These are phyloP conservation scores for Xylaria digitata DNA, from an alignment of 2,329 filamentous ascomycete genomes.

Conservation along the genomic window DNA sequence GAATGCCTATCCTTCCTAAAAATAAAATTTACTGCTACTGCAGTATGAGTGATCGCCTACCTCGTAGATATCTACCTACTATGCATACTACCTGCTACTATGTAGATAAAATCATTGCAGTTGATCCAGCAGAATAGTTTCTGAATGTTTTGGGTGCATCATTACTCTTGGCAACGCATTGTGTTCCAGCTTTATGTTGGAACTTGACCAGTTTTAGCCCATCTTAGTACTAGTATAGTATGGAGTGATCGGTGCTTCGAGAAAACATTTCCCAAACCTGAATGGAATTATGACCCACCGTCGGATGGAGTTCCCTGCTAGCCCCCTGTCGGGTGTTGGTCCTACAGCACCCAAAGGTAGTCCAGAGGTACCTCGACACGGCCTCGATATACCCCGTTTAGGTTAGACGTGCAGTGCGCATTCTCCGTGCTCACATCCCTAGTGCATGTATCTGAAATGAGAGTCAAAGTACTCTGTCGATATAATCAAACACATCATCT, in stretches of 20 bases:
- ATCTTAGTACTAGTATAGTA: slow-evolving; percentile 16
- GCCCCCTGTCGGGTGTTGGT: background rate
- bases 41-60: too few relatives aligned
- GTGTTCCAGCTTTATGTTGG: slow-evolving; percentile 12
- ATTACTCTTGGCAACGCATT: slow-evolving; percentile 10
- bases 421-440: slow-evolving; percentile 12
- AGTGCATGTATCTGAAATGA: slow-evolving; percentile 30
- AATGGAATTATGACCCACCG: slow-evolving; percentile 32
- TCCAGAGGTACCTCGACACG: too few relatives aligned
- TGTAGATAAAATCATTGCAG: background rate
- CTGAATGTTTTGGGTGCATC: background rate
- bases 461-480: background rate
- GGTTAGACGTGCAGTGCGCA: slow-evolving; percentile 14
- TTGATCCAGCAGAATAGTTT: background rate
- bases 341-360: too few relatives aligned
- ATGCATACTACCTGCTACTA: background rate
- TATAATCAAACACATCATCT: slow-evolving; percentile 35
- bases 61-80: too few relatives aligned
- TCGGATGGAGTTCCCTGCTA: slow-evolving; percentile 21
- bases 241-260: slow-evolving; percentile 27
- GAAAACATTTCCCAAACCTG: slow-evolving; percentile 33
- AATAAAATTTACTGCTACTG: background rate
- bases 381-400: background rate
- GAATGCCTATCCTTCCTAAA: too few relatives aligned
- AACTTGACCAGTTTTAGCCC: slow-evolving; percentile 8